Evolutionary conservation across 257 asterid species (phyloP).

Genomic region (Catharanthus roseus): DNA sequence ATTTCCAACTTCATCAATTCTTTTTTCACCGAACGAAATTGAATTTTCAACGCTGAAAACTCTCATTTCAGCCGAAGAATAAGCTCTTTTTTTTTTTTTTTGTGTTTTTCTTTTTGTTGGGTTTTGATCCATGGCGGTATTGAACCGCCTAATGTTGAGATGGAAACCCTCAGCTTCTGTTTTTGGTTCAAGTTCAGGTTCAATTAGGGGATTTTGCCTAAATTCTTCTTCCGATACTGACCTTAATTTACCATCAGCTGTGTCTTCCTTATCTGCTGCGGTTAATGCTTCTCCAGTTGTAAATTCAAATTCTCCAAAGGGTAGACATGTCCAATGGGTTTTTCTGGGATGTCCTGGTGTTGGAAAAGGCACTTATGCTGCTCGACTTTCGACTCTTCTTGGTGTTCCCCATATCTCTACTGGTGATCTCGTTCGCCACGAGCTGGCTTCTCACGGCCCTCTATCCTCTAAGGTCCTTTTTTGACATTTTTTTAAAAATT

Average conservation of each 20-base stretch:
- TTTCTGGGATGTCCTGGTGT: conserved; percentile 97
- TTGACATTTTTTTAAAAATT: neutral
- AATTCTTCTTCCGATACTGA: conserved; percentile 31
- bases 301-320: conserved; percentile 28
- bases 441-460: conserved; percentile 62
- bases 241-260: conserved; percentile 9
- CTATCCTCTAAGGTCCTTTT: conserved; percentile 57
- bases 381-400: conserved; percentile 68
- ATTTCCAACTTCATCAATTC: neutral
- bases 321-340: conserved; percentile 84
- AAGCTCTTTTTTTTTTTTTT: neutral
- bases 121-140: conserved; percentile 54
- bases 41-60: neutral
- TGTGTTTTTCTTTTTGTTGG: neutral
- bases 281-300: neutral
- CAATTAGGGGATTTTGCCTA: conserved; percentile 36
- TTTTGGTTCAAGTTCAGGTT: neutral
- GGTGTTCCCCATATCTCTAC: conserved; percentile 92
- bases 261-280: conserved; percentile 1
- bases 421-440: conserved; percentile 94
- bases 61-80: too few relatives aligned
- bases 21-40: neutral
- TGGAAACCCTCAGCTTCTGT: conserved; percentile 18
- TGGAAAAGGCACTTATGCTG: conserved; percentile 93
- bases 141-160: conserved; percentile 48